phyloP scores from a whole-genome alignment of 2,329 filamentous ascomycete species.

The Aureobasidium namibiae region DNA sequence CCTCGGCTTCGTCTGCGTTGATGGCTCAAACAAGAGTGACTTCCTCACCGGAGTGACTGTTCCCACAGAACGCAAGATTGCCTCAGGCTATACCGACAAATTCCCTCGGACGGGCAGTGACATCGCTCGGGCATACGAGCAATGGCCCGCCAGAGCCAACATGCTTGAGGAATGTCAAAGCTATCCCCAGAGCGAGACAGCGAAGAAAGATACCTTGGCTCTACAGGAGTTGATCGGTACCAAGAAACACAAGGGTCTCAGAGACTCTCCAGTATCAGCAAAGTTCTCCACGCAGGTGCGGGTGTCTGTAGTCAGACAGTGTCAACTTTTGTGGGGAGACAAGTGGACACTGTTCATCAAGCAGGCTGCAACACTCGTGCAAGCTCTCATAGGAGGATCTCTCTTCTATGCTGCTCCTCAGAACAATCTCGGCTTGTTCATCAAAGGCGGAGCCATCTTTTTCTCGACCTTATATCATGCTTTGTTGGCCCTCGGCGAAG shows the following conservation, averaged over 20 bases:
- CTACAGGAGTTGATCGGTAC: background rate
- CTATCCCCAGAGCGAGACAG: background rate
- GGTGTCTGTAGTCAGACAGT: conserved; percentile 49
- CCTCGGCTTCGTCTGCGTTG: conserved; percentile 65
- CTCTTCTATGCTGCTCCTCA: conserved; percentile 62
- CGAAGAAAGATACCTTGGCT: background rate
- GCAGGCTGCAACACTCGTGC: conserved; percentile 61
- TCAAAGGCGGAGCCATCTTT: conserved; percentile 73
- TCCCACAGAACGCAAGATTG: conserved; percentile 37
- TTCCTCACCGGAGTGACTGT: conserved; percentile 65
- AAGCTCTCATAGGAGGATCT: conserved; percentile 69
- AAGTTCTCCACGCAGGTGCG: background rate
- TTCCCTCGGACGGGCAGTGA: conserved; percentile 43
- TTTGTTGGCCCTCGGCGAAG: conserved; percentile 71
- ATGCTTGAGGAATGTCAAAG: conserved; percentile 33
- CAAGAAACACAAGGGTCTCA: background rate
- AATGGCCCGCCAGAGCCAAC: conserved; percentile 32
- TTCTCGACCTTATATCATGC: conserved; percentile 74
- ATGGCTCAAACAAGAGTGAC: conserved; percentile 71
- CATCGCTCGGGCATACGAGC: conserved; percentile 34
- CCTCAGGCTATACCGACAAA: conserved; percentile 34
- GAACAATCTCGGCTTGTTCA: conserved; percentile 58
- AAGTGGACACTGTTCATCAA: conserved; percentile 62
- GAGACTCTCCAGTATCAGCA: background rate
- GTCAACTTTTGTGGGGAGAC: conserved; percentile 67